These are phyloP conservation scores for Coniochaeta ligniaria DNA, from an alignment of 2,329 filamentous ascomycete genomes.

Conservation along the genomic window DNA sequence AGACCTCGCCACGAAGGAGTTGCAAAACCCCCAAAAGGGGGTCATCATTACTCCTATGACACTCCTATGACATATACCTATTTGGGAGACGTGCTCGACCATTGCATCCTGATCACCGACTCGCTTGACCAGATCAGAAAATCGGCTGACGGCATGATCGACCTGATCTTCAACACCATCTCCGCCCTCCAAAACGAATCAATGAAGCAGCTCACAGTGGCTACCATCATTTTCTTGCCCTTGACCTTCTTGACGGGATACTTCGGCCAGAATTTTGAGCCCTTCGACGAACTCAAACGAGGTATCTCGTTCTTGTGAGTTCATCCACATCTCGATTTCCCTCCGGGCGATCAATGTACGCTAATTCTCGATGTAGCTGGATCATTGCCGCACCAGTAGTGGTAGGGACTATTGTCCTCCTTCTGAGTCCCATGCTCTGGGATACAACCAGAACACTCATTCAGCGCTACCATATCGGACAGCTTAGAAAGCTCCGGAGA, in stretches of 20 bases:
- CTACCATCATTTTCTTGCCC: constrained; percentile 86
- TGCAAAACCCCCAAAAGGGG: constrained; percentile 44
- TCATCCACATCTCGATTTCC: neutral
- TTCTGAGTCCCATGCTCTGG: constrained; percentile 44
- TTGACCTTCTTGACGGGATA: constrained; percentile 84
- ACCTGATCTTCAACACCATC: constrained; percentile 92
- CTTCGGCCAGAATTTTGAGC: constrained; percentile 72
- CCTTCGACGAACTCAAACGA: constrained; percentile 37
- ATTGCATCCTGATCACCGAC: constrained; percentile 78
- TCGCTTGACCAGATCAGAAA: constrained; percentile 73
- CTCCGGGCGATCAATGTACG: neutral
- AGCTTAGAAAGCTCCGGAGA: neutral
- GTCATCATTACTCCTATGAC: constrained; percentile 78
- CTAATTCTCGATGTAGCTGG: constrained; percentile 42
- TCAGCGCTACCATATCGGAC: constrained; percentile 35
- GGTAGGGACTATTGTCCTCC: constrained; percentile 38
- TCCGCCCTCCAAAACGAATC: constrained; percentile 84
- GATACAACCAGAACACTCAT: constrained; percentile 32
- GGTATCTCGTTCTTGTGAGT: constrained; percentile 48
- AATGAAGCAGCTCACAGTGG: constrained; percentile 87
- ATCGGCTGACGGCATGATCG: constrained; percentile 70
- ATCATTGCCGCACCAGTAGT: constrained; percentile 48
- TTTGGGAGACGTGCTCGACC: constrained; percentile 84
- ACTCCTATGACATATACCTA: constrained; percentile 79
- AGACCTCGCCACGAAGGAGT: constrained; percentile 34